Evolutionary conservation across 2,329 filamentous ascomycete genomes (phyloP), one percentile per base, ranked within the genome.

Genomic region (Elsinoe perseae): DNA sequence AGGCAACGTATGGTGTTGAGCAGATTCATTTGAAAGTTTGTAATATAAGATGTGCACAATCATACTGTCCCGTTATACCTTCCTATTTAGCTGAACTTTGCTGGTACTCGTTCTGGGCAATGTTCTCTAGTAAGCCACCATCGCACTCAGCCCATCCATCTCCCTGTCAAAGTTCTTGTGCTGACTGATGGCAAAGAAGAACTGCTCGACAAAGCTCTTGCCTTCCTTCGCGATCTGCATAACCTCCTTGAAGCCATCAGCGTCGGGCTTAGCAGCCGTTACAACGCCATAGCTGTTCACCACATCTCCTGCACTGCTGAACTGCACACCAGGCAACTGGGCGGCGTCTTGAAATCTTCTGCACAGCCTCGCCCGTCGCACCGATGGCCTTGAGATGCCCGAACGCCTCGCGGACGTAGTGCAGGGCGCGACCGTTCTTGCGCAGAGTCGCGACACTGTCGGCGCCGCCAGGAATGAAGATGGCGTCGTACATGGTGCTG

Each of bases 321-420:
- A 77, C 4, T 71, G 58, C 62, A 82, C 70, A 3, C 74, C 75
- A 0, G 76, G 72, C 4, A 78, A 66, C 27, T 70, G 70, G 50
- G 69, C 63, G 56, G 73, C 66, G 70, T 76, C 69, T 50, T 75
- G 69, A 25, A 92, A n/a, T 75, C 38, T 92, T 73, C 2, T 80
- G 74, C 0, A 88, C 80, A 0, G 77, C 87, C 65, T 90, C 86
- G 0, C 86, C 87, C 0, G 84, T 86, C 0, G 84, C 89, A 1
- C 82, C 88, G 21, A 93, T 86, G 1, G 86, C 75, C 75, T 93
- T 93, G 52, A 90, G 76, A 61, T 93, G 88, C 0, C 87, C 87
- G 62, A 92, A 93, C 0, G 87, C 85, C 68, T 93, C 89, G 1
- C 85, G 80, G 3, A 92, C 73, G 81, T 85, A 93, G 73, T 92